These are phyloP conservation scores for Acanthamoeba rhysodes DNA, from an alignment of 208 protist species.

Conservation along the genomic window DNA sequence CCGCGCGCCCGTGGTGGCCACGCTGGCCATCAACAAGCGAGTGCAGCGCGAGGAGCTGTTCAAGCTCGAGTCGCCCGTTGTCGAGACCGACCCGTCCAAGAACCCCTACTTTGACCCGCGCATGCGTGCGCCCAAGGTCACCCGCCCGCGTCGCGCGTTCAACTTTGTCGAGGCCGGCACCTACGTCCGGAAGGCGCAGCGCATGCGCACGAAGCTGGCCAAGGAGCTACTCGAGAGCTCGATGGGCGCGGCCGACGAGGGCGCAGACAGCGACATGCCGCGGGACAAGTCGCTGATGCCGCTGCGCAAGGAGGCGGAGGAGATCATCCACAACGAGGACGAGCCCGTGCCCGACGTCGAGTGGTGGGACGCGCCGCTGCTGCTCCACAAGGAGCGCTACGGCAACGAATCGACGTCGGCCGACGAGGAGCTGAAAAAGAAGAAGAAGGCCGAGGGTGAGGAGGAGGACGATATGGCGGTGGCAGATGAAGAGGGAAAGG, in stretches of 20 bases:
- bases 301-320: constrained; percentile 9
- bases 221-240: constrained; percentile 61
- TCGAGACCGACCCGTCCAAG: constrained; percentile 46
- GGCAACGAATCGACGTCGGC: not conserved
- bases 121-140: constrained; percentile 27
- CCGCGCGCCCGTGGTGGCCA: constrained; percentile 13
- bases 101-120: constrained; percentile 68
- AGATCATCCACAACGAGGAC: constrained; percentile 61
- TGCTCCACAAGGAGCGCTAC: constrained; percentile 33
- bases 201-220: constrained; percentile 64
- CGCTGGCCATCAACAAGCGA: constrained; percentile 57
- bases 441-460: not conserved
- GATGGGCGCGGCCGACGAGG: not conserved
- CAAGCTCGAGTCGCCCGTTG: constrained; percentile 47
- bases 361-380: constrained; percentile 75
- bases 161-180: constrained; percentile 70
- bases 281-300: constrained; percentile 32
- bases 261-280: not conserved
- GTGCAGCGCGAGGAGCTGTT: constrained; percentile 36
- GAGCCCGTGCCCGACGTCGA: constrained; percentile 76
- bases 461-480: not conserved
- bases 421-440: not conserved
- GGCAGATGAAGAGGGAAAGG: constrained; percentile 3
- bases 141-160: not conserved
- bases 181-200: constrained; percentile 56